Percentiles rank a stretch among this genome's conserved stretches.
Evolutionary conservation across 1,284 basidiomycete species (phyloP).

Genomic region (Cystobasidiaceae sp.): DNA sequence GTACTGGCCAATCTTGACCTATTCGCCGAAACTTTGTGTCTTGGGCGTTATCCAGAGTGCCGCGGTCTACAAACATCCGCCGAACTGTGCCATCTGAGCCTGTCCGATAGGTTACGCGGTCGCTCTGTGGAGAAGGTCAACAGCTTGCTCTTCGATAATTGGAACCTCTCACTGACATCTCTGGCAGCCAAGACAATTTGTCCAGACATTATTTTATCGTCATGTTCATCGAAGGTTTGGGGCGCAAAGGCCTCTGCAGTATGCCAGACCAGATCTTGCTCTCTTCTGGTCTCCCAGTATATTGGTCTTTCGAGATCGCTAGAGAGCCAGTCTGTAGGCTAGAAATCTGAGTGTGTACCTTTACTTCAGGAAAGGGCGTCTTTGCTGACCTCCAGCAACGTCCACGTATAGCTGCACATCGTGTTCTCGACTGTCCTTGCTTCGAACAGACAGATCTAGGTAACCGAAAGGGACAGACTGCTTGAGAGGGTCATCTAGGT

Average conservation of each 20-base stretch:
- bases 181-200: background rate
- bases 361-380: background rate
- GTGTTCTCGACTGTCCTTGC: background rate
- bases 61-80: background rate
- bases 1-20: conserved; percentile 2
- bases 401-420: background rate
- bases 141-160: too few species aligned
- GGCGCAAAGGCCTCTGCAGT: background rate
- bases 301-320: background rate
- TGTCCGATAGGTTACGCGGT: background rate
- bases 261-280: background rate
- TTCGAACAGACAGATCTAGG: background rate
- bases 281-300: background rate
- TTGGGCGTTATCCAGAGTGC: background rate
- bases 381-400: background rate
- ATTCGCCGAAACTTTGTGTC: background rate
- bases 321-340: background rate
- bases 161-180: background rate
- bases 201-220: conserved; percentile 13
- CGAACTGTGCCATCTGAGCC: background rate
- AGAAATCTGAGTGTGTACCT: background rate
- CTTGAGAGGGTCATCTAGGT: conserved; percentile 11
- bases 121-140: too few species aligned
- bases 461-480: conserved; percentile 4
- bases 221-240: background rate